A percentile compares a stretch with the other conserved stretches of the same genome.
These are phyloP conservation scores for Ceriops zippeliana DNA, from an alignment of 345 rosid genomes.

Conservation along the genomic window DNA sequence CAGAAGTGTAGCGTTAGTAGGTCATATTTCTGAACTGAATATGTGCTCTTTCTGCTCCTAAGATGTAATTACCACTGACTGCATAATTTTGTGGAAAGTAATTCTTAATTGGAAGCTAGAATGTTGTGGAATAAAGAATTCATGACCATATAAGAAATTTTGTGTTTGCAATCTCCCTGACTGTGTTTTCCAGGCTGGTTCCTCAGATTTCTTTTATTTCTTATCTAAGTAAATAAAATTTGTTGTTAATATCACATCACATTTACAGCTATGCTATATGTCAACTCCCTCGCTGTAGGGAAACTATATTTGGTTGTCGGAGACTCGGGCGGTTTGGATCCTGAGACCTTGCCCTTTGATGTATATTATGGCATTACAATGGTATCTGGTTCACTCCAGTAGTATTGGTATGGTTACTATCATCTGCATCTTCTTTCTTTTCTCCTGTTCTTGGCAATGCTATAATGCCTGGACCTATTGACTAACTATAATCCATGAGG, in stretches of 20 bases:
- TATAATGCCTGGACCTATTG: background rate
- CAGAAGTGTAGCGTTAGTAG: no score
- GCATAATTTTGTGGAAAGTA: slow-evolving; percentile 17
- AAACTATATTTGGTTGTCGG: slow-evolving; percentile 89
- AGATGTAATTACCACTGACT: slow-evolving; percentile 11
- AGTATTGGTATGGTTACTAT: no score
- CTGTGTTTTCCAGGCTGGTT: slow-evolving; percentile 78
- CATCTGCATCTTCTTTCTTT: slow-evolving; percentile 6
- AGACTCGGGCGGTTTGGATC: slow-evolving; percentile 85
- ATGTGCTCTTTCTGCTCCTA: no score
- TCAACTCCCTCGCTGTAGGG: slow-evolving; percentile 86
- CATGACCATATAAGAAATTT: slow-evolving; percentile 76
- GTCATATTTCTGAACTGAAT: no score
- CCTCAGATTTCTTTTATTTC: slow-evolving; percentile 8
- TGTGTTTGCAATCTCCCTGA: slow-evolving; percentile 78
- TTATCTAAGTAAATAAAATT: background rate
- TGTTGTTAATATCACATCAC: background rate
- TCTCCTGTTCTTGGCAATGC: background rate
- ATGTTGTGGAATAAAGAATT: slow-evolving; percentile 55
- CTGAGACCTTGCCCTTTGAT: slow-evolving; percentile 81
- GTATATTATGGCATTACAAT: slow-evolving; percentile 95
- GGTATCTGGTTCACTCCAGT: slow-evolving; percentile 77
- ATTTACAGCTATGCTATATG: slow-evolving; percentile 35
- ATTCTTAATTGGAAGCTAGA: no score
- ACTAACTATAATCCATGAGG: background rate